Evolutionary conservation across 2,329 filamentous ascomycete species (phyloP).

Genomic region (Fusarium liriodendri): DNA sequence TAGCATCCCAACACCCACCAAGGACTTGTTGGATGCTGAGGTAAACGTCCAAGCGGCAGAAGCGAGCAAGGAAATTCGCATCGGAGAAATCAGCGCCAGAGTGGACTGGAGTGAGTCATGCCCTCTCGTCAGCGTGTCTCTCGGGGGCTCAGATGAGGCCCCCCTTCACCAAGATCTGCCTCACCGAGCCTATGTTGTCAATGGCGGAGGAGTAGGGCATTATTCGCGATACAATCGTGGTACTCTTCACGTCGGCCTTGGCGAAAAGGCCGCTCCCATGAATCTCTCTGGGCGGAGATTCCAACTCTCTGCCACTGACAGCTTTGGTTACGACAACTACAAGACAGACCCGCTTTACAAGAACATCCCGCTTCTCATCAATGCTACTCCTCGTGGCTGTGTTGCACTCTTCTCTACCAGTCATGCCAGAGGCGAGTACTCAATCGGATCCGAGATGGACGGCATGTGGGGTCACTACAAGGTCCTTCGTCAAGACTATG

Average conservation of each 20-base stretch:
- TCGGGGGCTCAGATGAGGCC: conserved; percentile 56
- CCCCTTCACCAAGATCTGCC: conserved; percentile 72
- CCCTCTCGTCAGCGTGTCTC: conserved; percentile 67
- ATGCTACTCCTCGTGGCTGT: conserved; percentile 71
- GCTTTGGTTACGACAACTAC: conserved; percentile 79
- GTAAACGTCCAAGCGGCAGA: conserved; percentile 45
- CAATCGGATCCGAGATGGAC: conserved; percentile 78
- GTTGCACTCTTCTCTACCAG: conserved; percentile 76
- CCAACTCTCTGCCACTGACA: conserved; percentile 75
- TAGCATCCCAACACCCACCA: conserved; percentile 60
- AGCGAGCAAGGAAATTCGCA: conserved; percentile 55
- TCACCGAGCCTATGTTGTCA: conserved; percentile 73
- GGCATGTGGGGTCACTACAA: conserved; percentile 82
- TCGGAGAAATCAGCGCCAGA: conserved; percentile 62
- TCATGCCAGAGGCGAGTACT: conserved; percentile 72
- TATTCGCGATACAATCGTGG: conserved; percentile 72
- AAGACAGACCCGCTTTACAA: conserved; percentile 80
- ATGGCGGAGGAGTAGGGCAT: conserved; percentile 71
- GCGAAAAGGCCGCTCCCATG: conserved; percentile 80
- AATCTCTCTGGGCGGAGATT: conserved; percentile 75
- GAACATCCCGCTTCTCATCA: conserved; percentile 79
- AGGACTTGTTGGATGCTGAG: conserved; percentile 46
- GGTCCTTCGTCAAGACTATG: conserved; percentile 77
- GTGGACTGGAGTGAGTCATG: conserved; percentile 67
- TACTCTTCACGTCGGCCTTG: conserved; percentile 76